Base-by-base conservation (phyloP, 2,329 filamentous ascomycete genomes). In the Aureobasidium sp. region DNA sequence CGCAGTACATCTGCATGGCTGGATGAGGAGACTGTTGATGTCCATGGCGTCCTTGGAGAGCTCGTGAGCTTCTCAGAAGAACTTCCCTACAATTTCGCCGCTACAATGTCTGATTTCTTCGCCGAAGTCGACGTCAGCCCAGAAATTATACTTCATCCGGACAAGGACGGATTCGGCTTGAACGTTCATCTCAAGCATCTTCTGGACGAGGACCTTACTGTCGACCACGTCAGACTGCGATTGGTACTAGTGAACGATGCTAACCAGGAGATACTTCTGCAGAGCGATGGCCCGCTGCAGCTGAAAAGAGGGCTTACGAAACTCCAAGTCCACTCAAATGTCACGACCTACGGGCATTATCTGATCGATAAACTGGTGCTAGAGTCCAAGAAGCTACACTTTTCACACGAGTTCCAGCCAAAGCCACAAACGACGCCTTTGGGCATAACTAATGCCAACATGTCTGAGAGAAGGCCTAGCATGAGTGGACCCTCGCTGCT, bases 31-130 rank as follows among this genome's bases (percentile, higher is more conserved):
- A 68, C 69, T 17, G 67, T 75, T 15, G 68, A 74, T 61, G 73
- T 73, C 1, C 64, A 66, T 13, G 72, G 71, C 27, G 67, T 74
- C 4, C 69, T 78, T 10, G 45, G 65, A 13, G 73, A 78, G 43
- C 69, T 84, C 17, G 74, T 83, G 21, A 68, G 72, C 13, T 76
- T 75, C 13, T 81, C 81, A 0, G 70, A 72, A 35, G 70, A 74
- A 64, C 70, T 86, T 4, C 74, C 81, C 11, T 79, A 83, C 42
- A 85, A 90, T 63, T 77, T 90, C 49, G 81, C 80, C 5, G 81
- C 90, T 17, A 83, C 87, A 0, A 75, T 96, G 66, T 78, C 80
- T 0, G 85, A 84, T 57, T 91, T 95, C 67, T 95, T 96, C 67
- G 82, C 81, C 8, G 79, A 85, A 21, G 74, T 94, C 4, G 77